Evolutionary conservation across 2,329 filamentous ascomycete genomes (phyloP).

Genomic region (Nothophaeocryptopus gaeumannii): DNA sequence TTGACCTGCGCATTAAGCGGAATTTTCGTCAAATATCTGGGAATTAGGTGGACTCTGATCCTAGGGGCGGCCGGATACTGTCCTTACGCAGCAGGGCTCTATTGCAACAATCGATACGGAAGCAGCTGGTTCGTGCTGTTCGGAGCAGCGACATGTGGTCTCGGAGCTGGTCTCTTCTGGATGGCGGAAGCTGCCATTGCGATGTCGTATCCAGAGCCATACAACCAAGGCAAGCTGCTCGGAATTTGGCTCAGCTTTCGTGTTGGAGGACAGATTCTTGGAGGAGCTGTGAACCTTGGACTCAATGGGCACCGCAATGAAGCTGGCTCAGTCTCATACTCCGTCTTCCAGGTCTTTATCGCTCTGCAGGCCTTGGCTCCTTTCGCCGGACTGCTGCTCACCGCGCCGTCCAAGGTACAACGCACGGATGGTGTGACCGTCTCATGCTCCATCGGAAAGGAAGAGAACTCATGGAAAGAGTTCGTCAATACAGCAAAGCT

Average conservation of each 20-base stretch:
- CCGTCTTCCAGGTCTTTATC: slow-evolving; percentile 68
- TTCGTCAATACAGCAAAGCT: slow-evolving; percentile 57
- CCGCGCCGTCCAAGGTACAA: slow-evolving; percentile 59
- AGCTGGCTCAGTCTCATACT: slow-evolving; percentile 66
- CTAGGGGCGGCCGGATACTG: slow-evolving; percentile 70
- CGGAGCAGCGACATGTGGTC: slow-evolving; percentile 66
- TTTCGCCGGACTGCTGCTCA: slow-evolving; percentile 63
- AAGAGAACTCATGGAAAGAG: slow-evolving; percentile 57
- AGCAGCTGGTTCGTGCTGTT: slow-evolving; percentile 67
- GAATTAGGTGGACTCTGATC: slow-evolving; percentile 69
- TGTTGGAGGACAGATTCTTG: slow-evolving; percentile 65
- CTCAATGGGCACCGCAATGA: slow-evolving; percentile 58
- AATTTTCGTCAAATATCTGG: slow-evolving; percentile 63
- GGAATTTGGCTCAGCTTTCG: slow-evolving; percentile 66
- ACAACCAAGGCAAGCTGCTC: slow-evolving; percentile 62
- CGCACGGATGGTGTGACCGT: slow-evolving; percentile 64
- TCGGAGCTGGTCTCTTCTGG: slow-evolving; percentile 73
- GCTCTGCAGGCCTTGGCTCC: slow-evolving; percentile 65
- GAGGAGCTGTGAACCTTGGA: slow-evolving; percentile 68
- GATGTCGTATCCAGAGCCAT: slow-evolving; percentile 68
- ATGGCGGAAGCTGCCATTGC: slow-evolving; percentile 72
- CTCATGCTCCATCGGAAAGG: slow-evolving; percentile 51
- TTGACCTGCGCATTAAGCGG: slow-evolving; percentile 66
- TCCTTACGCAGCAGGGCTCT: slow-evolving; percentile 67
- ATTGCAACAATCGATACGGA: slow-evolving; percentile 69